A percentile compares a stretch with the other conserved stretches of the same genome.
phyloP scores from a whole-genome alignment of 192 early-diverging fungal genomes.

The Coemansia sp. region DNA sequence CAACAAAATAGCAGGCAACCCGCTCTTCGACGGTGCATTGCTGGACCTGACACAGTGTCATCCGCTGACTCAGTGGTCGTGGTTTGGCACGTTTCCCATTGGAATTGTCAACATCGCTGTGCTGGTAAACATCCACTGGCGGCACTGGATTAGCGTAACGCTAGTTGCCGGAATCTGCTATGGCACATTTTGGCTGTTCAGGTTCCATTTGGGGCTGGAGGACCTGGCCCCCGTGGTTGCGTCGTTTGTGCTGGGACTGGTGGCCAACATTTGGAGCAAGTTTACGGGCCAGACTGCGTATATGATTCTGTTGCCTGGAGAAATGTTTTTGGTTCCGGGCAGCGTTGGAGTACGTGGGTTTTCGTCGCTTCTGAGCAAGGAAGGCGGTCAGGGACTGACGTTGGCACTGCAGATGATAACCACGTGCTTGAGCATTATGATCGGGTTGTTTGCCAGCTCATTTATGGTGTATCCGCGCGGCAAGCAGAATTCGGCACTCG shows the following conservation, averaged over 20 bases:
- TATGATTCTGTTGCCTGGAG: conserved; percentile 74
- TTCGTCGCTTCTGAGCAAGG: conserved; percentile 59
- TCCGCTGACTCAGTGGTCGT: conserved; percentile 40
- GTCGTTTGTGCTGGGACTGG: conserved; percentile 73
- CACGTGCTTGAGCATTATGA: conserved; percentile 63
- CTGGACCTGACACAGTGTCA: conserved; percentile 54
- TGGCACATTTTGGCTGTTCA: conserved; percentile 63
- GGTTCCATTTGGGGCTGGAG: conserved; percentile 53
- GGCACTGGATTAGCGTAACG: conserved; percentile 70
- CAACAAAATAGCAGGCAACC: conserved; percentile 56
- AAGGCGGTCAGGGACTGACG: conserved; percentile 48
- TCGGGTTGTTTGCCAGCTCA: conserved; percentile 65
- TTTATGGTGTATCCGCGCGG: conserved; percentile 58
- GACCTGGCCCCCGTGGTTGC: conserved; percentile 62
- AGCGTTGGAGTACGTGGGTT: conserved; percentile 65
- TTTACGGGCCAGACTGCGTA: conserved; percentile 70
- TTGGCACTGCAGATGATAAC: conserved; percentile 59
- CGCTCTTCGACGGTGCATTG: conserved; percentile 8
- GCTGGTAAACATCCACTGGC: conserved; percentile 56
- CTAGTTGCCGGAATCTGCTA: conserved; percentile 65
- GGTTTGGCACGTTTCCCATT: conserved; percentile 58
- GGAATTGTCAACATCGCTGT: conserved; percentile 55
- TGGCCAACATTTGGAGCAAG: conserved; percentile 73
- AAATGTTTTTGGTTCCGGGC: conserved; percentile 81
- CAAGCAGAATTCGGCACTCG: conserved; percentile 36